Evolutionary conservation across 2,329 filamentous ascomycete genomes (phyloP).

Genomic region (Calonectria crousiana): DNA sequence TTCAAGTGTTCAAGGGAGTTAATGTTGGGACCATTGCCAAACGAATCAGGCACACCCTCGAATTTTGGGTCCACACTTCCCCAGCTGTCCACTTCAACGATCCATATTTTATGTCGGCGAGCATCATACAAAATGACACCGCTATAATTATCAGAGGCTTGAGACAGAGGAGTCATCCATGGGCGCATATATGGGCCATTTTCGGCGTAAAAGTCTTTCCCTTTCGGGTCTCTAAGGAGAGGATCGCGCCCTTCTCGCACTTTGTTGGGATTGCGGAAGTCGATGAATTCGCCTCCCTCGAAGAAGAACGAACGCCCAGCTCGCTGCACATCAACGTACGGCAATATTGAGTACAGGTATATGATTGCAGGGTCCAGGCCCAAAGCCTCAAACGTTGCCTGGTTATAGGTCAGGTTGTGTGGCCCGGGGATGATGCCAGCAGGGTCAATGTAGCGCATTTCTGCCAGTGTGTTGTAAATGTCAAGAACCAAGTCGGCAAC

Average conservation of each 20-base stretch:
- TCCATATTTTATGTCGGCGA: slow-evolving; percentile 30
- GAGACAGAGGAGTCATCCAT: slow-evolving; percentile 40
- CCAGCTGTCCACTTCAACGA: neutral
- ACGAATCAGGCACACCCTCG: neutral
- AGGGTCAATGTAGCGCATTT: slow-evolving; percentile 11
- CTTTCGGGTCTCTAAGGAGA: slow-evolving; percentile 26
- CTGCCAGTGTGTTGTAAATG: slow-evolving; percentile 10
- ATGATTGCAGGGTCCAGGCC: slow-evolving; percentile 36
- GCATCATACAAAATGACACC: slow-evolving; percentile 45
- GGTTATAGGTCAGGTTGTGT: neutral
- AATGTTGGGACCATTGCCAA: neutral
- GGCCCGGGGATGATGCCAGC: neutral
- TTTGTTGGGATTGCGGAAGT: slow-evolving; percentile 32
- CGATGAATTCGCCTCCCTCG: slow-evolving; percentile 32
- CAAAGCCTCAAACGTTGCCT: neutral
- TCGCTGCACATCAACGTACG: slow-evolving; percentile 32
- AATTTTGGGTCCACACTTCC: neutral
- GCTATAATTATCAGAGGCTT: slow-evolving; percentile 37
- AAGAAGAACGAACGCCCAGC: slow-evolving; percentile 32
- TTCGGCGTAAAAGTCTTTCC: slow-evolving; percentile 32
- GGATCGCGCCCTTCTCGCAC: slow-evolving; percentile 27
- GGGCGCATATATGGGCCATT: slow-evolving; percentile 36
- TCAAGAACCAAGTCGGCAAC: slow-evolving; percentile 5
- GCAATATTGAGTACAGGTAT: slow-evolving; percentile 44
- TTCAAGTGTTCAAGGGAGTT: neutral